Percentiles rank a stretch among this genome's conserved stretches.
Evolutionary conservation across 2,329 filamentous ascomycete genomes (phyloP).

Genomic region (Helotiales sp.): DNA sequence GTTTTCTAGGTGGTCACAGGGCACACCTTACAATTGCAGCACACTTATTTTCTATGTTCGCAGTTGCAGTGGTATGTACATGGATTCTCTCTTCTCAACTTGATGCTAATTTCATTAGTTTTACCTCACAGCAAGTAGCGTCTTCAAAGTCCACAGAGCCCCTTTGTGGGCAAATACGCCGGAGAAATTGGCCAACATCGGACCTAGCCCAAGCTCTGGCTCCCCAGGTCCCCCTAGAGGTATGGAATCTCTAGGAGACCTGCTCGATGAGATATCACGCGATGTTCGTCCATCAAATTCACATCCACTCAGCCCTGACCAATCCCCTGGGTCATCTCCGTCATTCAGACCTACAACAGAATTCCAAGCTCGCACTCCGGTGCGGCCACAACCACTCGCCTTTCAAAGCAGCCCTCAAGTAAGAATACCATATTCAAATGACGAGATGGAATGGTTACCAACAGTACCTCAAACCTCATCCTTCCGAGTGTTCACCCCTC

Average conservation of each 20-base stretch:
- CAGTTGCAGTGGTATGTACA: constrained; percentile 56
- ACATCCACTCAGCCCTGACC: background rate
- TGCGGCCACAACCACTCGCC: background rate
- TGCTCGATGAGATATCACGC: constrained; percentile 52
- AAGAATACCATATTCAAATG: constrained; percentile 11
- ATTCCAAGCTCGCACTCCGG: background rate
- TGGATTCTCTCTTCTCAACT: background rate
- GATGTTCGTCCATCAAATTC: constrained; percentile 31
- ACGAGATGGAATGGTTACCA: constrained; percentile 74
- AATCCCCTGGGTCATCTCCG: constrained; percentile 17
- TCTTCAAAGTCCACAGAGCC: constrained; percentile 45
- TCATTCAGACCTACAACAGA: background rate
- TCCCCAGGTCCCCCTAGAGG: constrained; percentile 37
- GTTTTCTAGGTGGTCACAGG: constrained; percentile 28
- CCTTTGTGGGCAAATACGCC: constrained; percentile 54
- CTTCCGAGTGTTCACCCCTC: constrained; percentile 59
- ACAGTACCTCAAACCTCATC: constrained; percentile 52
- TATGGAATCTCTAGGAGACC: constrained; percentile 52
- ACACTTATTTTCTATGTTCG: constrained; percentile 60
- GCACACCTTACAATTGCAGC: constrained; percentile 41
- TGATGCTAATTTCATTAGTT: constrained; percentile 31
- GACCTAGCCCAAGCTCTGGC: constrained; percentile 26
- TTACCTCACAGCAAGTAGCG: constrained; percentile 25
- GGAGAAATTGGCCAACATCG: constrained; percentile 31
- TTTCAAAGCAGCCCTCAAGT: background rate